Evolutionary conservation across 768 basidiomycete genomes (phyloP).

Genomic region (Hygrophoropsis aurantiaca): DNA sequence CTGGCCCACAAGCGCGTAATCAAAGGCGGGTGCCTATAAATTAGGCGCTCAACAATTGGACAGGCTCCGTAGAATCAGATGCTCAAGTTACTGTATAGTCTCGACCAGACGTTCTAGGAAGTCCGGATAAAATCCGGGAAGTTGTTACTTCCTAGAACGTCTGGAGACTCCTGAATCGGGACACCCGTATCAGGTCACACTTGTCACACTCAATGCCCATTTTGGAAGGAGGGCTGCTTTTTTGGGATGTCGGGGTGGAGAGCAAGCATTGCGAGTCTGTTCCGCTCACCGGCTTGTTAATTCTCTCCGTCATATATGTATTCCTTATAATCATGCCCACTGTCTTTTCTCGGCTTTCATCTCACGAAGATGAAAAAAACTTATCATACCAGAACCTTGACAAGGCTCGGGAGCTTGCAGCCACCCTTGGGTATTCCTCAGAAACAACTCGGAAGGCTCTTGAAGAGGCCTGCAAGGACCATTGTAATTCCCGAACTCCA

Average conservation of each 20-base stretch:
- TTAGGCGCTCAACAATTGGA: no score
- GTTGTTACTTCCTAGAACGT: background rate
- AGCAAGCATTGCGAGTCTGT: no score
- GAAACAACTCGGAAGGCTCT: slow-evolving; percentile 4
- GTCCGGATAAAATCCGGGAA: no score
- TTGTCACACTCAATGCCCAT: slow-evolving; percentile 2
- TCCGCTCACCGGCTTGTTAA: background rate
- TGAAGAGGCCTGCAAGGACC: background rate
- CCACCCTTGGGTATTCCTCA: slow-evolving; percentile 4
- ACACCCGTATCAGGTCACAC: slow-evolving; percentile 2
- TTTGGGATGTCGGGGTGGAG: slow-evolving; percentile 1
- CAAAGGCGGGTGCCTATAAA: no score
- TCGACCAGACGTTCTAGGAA: no score
- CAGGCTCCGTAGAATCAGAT: no score
- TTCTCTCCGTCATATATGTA: background rate
- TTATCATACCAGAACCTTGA: slow-evolving; percentile 4
- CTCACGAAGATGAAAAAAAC: slow-evolving; percentile 3
- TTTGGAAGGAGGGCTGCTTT: background rate
- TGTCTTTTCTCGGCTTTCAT: slow-evolving; percentile 4
- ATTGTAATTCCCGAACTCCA: slow-evolving; percentile 2
- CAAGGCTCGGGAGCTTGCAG: slow-evolving; percentile 6
- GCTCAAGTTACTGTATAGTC: no score
- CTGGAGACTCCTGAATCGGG: slow-evolving; percentile 1
- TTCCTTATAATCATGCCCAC: slow-evolving; percentile 2
- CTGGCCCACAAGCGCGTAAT: no score